Conservation (phyloP, 345 rosid species). For the Brassica rapa region DNA sequence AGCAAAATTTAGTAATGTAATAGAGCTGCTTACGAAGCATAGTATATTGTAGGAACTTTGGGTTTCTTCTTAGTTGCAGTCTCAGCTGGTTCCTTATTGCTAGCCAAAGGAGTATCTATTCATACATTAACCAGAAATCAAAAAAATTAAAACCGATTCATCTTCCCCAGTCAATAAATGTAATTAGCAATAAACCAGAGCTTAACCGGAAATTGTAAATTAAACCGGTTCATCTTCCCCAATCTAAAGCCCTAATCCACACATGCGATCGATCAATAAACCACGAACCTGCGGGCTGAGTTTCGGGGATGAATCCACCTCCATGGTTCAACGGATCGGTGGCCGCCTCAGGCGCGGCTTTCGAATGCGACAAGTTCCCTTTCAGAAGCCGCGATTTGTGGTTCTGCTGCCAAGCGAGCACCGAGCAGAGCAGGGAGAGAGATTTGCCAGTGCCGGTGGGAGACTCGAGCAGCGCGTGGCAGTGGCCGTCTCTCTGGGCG, state of each 20-base stretch:
- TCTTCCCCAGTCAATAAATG: not conserved
- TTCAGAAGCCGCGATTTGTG: slow-evolving; percentile 45
- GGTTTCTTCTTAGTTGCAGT: slow-evolving; percentile 43
- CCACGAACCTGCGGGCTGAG: slow-evolving; percentile 66
- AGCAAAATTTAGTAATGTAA: not conserved
- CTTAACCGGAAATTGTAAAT: not conserved
- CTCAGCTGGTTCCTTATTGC: slow-evolving; percentile 43
- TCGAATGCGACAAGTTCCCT: slow-evolving; percentile 49
- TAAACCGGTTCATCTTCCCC: not conserved
- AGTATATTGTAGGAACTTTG: slow-evolving; percentile 77
- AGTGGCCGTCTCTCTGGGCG: slow-evolving; percentile 78
- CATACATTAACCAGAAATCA: not conserved
- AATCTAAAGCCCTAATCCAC: slow-evolving; percentile 1
- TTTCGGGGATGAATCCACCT: slow-evolving; percentile 87
- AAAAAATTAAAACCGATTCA: not conserved
- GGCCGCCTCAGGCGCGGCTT: slow-evolving; percentile 64
- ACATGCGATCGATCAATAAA: not conserved
- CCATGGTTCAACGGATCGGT: slow-evolving; percentile 82
- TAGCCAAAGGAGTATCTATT: slow-evolving; percentile 48
- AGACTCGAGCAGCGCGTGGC: slow-evolving; percentile 90
- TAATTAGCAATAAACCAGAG: not conserved
- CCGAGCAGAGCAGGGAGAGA: slow-evolving; percentile 92
- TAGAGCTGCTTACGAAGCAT: slow-evolving; percentile 73
- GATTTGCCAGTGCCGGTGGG: slow-evolving; percentile 99
- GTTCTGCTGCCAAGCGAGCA: slow-evolving; percentile 88